Evolutionary conservation across 2,329 filamentous ascomycete species (phyloP).

Genomic region (Arachnomyces sp.): DNA sequence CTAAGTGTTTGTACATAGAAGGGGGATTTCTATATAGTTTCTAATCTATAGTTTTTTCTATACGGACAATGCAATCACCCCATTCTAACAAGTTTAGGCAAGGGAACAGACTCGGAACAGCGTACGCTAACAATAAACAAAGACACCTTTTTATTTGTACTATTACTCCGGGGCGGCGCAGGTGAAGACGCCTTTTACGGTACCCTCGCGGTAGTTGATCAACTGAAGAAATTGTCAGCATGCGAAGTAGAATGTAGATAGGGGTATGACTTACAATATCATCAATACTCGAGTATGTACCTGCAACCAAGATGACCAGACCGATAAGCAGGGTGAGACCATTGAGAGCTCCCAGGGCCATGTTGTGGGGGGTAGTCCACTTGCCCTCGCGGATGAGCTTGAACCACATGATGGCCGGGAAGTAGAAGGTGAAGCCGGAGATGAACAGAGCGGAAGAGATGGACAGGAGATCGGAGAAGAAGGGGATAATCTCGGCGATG

Average conservation of each 20-base stretch:
- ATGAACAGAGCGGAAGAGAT: slow-evolving; percentile 61
- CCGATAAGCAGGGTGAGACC: slow-evolving; percentile 61
- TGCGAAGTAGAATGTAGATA: neutral
- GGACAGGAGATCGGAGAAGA: slow-evolving; percentile 60
- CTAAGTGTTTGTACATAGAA: too few relatives aligned
- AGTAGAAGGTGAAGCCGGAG: slow-evolving; percentile 78
- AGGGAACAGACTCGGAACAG: too few relatives aligned
- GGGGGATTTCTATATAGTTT: too few relatives aligned
- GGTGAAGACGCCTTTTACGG: slow-evolving; percentile 61
- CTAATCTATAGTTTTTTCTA: too few relatives aligned
- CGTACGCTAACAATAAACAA: too few relatives aligned
- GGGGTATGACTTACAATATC: slow-evolving; percentile 24
- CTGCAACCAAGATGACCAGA: slow-evolving; percentile 63
- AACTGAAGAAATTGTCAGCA: slow-evolving; percentile 31
- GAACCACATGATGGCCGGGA: slow-evolving; percentile 40
- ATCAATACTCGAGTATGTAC: slow-evolving; percentile 60
- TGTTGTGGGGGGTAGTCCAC: slow-evolving; percentile 30
- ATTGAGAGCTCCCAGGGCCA: slow-evolving; percentile 55
- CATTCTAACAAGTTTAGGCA: too few relatives aligned
- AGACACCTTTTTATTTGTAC: slow-evolving; percentile 28
- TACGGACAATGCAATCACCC: too few relatives aligned
- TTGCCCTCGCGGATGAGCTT: slow-evolving; percentile 21
- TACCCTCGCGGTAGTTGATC: slow-evolving; percentile 55
- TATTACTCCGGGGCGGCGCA: slow-evolving; percentile 48
- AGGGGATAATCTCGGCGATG: slow-evolving; percentile 76